Conservation (phyloP, 345 rosid species). For the Arabis hirsuta region DNA sequence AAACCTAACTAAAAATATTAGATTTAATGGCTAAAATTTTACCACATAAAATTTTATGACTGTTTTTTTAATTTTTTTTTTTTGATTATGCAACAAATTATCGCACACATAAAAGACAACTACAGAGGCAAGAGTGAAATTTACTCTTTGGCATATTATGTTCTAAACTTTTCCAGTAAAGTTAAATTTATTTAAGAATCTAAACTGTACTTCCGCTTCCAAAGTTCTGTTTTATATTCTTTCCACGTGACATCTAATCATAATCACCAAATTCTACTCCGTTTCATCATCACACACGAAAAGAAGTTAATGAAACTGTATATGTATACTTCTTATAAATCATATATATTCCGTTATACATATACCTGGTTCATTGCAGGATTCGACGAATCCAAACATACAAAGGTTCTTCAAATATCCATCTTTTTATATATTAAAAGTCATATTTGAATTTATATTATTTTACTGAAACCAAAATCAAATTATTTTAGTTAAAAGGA, state of each 20-base stretch:
- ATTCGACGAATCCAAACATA: conserved; percentile 5
- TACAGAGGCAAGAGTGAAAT: neutral
- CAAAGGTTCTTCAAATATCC: neutral
- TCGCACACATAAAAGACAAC: neutral
- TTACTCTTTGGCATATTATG: conserved; percentile 11
- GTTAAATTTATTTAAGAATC: conserved; percentile 6
- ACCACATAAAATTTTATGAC: too few species aligned
- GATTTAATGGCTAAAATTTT: too few species aligned
- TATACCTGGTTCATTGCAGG: neutral
- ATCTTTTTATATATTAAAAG: too few species aligned
- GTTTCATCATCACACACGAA: conserved; percentile 19
- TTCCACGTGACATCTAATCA: conserved; percentile 35
- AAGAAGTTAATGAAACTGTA: neutral
- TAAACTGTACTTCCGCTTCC: conserved; percentile 12
- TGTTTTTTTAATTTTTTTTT: too few species aligned
- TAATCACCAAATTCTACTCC: conserved; percentile 28
- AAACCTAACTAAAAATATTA: too few species aligned
- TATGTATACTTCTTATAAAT: conserved; percentile 19
- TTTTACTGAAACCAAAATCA: too few species aligned
- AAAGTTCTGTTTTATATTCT: conserved; percentile 21
- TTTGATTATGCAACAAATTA: too few species aligned
- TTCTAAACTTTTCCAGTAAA: too few species aligned
- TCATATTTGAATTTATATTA: too few species aligned
- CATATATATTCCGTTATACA: neutral
- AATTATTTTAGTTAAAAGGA: too few species aligned